Evolutionary conservation across 345 rosid genomes (phyloP), one percentile per base, ranked within the genome.

Genomic region (Laguncularia racemosa): DNA sequence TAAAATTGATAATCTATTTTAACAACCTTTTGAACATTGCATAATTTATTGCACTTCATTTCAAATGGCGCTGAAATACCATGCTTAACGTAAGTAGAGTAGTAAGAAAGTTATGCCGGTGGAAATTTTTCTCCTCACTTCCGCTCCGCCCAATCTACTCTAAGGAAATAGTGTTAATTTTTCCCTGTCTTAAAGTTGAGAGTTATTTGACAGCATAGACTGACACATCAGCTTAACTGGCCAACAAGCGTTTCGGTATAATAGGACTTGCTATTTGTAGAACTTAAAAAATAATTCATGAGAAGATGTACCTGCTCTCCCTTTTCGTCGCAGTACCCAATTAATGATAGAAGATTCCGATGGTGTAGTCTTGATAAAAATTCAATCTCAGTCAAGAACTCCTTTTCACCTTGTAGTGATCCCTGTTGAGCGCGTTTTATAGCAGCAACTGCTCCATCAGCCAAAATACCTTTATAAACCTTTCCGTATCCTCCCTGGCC

Each of bases 401-500:
- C 97, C 53, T 56, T 88, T 59, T 88, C 91, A 12, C 96, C 97
- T 74, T 91, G 96, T 63, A 91, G 74, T 2, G 96, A 91, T 58
- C 91, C 88, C 69, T 83, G 88, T 63, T 85, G 86, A 47, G 97
- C 96, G 15, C 97, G 86, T 67, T 91, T 91, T 55, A 88, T 81
- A 40, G 97, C 96, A 60, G 83, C 97, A 61, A 74, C 59, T 16
- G 53, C 59, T 45, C 96, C 95, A 68, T 79, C 84, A 26, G 75
- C 72, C 48, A 91, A 75, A 28, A 67, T 64, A 26, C 97, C 97
- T 91, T 50, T 82, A 68, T 85, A 88, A 54, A 91, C 97, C 65
- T 76, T 91, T 60, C 97, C 97, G 50, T 88, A 91, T 16, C 97
- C 97, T 46, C 97, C 97, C 82, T 84, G 86, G 57, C 97, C 97